phyloP scores from a whole-genome alignment of 768 basidiomycete species.

The Holtermanniella nyarrowii region DNA sequence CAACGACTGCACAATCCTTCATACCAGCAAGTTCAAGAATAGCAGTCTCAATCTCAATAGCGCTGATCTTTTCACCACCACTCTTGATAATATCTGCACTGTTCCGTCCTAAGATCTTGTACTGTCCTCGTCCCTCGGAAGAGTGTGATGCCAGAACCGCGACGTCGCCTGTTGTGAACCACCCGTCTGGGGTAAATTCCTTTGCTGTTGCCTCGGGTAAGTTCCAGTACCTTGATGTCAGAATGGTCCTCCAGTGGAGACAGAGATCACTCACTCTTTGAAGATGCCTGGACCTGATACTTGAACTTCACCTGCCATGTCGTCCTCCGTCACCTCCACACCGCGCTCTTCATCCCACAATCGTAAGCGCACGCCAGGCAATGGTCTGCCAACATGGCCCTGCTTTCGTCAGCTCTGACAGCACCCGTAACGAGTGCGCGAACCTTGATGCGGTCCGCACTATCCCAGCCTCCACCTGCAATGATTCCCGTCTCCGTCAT shows the following conservation, averaged over 20 bases:
- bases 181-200: slow-evolving; percentile 25
- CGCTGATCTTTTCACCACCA: slow-evolving; percentile 35
- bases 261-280: slow-evolving; percentile 10
- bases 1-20: slow-evolving; percentile 31
- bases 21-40: slow-evolving; percentile 26
- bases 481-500: slow-evolving; percentile 38
- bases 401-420: slow-evolving; percentile 1
- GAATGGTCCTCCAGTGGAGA: neutral
- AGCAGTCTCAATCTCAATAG: slow-evolving; percentile 30
- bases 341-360: slow-evolving; percentile 19
- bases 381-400: slow-evolving; percentile 33
- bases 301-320: slow-evolving; percentile 26
- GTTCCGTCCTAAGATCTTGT: slow-evolving; percentile 22
- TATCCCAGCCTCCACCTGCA: slow-evolving; percentile 16
- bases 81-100: slow-evolving; percentile 30
- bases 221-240: slow-evolving; percentile 17
- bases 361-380: slow-evolving; percentile 24
- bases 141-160: slow-evolving; percentile 18
- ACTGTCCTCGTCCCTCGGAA: slow-evolving; percentile 10
- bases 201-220: slow-evolving; percentile 21
- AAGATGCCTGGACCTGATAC: slow-evolving; percentile 28
- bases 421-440: slow-evolving; percentile 3
- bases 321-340: slow-evolving; percentile 17
- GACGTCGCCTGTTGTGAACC: slow-evolving; percentile 38
- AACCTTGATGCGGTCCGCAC: slow-evolving; percentile 16